Evolutionary conservation across 164 flowering plant species (phyloP).

Genomic region (Litsea cubeba): DNA sequence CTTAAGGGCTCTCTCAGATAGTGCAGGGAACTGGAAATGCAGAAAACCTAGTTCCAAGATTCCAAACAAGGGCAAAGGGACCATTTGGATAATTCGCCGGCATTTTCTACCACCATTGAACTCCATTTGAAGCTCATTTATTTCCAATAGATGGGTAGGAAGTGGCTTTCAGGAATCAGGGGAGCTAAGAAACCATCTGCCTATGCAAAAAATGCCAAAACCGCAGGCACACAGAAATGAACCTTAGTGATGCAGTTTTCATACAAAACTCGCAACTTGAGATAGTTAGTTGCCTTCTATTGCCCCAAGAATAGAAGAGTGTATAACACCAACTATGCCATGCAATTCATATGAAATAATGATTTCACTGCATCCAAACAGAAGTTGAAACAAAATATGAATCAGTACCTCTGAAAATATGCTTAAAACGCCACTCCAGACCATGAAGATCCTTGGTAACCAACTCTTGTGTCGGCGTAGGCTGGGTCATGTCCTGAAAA

Average conservation of each 20-base stretch:
- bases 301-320: background rate
- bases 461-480: slow-evolving; percentile 69
- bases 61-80: no score
- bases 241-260: no score
- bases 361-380: background rate
- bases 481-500: slow-evolving; percentile 62
- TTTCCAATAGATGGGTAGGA: background rate
- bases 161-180: background rate
- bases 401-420: slow-evolving; percentile 62
- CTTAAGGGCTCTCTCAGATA: no score
- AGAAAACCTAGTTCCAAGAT: no score
- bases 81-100: no score
- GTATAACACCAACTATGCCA: background rate
- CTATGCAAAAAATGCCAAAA: background rate
- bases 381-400: background rate
- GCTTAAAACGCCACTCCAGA: slow-evolving; percentile 68
- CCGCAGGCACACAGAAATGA: background rate
- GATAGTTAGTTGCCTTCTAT: background rate
- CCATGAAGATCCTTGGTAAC: slow-evolving; percentile 76
- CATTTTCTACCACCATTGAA: no score
- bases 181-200: background rate
- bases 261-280: background rate
- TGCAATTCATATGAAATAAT: background rate
- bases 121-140: no score
- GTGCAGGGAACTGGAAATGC: no score